Evolutionary conservation across 192 early-diverging fungal genomes (phyloP), one percentile per base, ranked within the genome.

Genomic region (Coemansia sp.): DNA sequence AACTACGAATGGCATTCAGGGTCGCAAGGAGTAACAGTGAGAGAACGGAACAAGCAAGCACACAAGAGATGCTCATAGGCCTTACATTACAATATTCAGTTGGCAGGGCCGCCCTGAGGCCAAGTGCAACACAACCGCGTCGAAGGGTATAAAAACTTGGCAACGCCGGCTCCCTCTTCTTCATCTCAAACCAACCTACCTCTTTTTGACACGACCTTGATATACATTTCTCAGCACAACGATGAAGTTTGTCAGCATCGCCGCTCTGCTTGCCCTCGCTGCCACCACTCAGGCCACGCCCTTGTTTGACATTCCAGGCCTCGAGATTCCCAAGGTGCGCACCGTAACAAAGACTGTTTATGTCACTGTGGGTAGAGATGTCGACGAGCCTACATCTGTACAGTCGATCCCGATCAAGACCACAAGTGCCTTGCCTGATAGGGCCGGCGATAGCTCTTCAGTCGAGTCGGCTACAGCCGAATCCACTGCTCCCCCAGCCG

Each of bases 221-320:
- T 22, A 18, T 44, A 18, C 24, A 21, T 26, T 44, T 32, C 29
- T 2, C 29, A 14, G 4, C 46, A 48, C 24, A 26, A 27, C 14
- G 27, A 78, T 78, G 76, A 72, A 69, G 66, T 42, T 78, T 52
- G 42, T 55, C 62, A 58, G 56, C 40, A 27, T 68, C 35, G 76
- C 68, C 32, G 58, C 69, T 54, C 27, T 69, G 17, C 38, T 69
- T 34, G 66, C 69, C 27, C 63, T 78, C 36, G 69, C 70, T 41
- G 70, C 54, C 35, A 60, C 60, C 50, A 41, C 62, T 8, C 62
- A 68, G 50, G 75, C 69, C 19, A 58, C 62, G 3, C 75, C 69
- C 18, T 35, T 36, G 14, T 29, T 59, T 26, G 46, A 40, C 34
- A 15, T 55, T 22, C 33, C 54, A 1, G 53, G 37, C 12, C 39